Conservation (phyloP, 805 yeast genomes). For the Monosporozyma aerobia region DNA sequence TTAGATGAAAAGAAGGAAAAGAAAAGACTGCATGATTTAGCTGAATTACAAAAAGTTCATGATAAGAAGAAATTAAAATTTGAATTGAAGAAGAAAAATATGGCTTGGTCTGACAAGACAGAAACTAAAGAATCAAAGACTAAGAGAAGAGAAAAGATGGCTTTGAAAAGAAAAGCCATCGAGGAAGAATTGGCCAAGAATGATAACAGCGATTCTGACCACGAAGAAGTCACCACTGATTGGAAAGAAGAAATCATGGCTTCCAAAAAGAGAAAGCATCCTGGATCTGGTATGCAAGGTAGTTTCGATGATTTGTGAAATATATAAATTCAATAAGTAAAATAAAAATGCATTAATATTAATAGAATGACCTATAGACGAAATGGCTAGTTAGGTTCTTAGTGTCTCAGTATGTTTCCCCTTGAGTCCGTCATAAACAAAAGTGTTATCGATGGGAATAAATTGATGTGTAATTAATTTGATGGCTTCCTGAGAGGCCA, state of each 20-base stretch:
- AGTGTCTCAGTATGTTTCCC: not conserved
- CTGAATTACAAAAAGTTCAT: conserved; percentile 33
- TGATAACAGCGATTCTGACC: conserved; percentile 32
- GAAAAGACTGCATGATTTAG: conserved; percentile 49
- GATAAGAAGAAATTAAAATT: conserved; percentile 34
- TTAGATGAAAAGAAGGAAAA: conserved; percentile 56
- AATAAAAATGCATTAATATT: not conserved
- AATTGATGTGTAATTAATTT: conserved; percentile 74
- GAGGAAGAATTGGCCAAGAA: conserved; percentile 39
- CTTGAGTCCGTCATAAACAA: conserved; percentile 57
- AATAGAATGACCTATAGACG: not conserved
- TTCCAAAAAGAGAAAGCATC: conserved; percentile 49
- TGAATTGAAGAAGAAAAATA: conserved; percentile 42
- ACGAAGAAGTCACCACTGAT: conserved; percentile 49
- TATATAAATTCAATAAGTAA: not conserved
- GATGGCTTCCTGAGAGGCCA: conserved; percentile 75
- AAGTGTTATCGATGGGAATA: conserved; percentile 61
- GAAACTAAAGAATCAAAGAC: conserved; percentile 53
- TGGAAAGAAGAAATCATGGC: conserved; percentile 79
- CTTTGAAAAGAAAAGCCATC: conserved; percentile 49
- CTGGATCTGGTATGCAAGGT: conserved; percentile 38
- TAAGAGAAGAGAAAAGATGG: conserved; percentile 56
- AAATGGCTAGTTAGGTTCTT: not conserved
- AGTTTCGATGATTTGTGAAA: conserved; percentile 49
- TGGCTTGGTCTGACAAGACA: conserved; percentile 72